These are phyloP conservation scores for Tephrocybe sp. DNA, from an alignment of 768 basidiomycete genomes.

Conservation along the genomic window DNA sequence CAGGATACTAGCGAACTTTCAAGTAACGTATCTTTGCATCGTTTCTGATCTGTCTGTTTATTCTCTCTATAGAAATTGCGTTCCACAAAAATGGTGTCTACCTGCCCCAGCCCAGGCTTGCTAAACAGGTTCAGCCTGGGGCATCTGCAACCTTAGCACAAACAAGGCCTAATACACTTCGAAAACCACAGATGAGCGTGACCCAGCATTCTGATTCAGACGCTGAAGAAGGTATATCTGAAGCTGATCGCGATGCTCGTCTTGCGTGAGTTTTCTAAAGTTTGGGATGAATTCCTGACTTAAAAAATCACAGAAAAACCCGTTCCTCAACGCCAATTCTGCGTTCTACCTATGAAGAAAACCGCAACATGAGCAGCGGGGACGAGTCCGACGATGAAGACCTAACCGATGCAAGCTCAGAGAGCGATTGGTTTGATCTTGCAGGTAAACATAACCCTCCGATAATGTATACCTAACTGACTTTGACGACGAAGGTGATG, in stretches of 20 bases:
- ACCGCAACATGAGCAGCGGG: slow-evolving; percentile 55
- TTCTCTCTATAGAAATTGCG: slow-evolving; percentile 15
- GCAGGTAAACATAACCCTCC: slow-evolving; percentile 29
- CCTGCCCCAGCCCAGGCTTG: slow-evolving; percentile 31
- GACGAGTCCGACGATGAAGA: slow-evolving; percentile 83
- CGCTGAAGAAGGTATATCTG: slow-evolving; percentile 57
- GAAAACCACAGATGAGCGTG: slow-evolving; percentile 15
- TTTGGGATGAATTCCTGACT: not conserved
- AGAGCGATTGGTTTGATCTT: slow-evolving; percentile 45
- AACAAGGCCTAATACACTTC: not conserved
- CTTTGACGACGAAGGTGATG: slow-evolving; percentile 13
- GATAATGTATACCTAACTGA: not conserved
- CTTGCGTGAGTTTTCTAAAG: slow-evolving; percentile 53
- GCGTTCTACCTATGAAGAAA: slow-evolving; percentile 36
- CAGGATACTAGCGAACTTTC: slow-evolving; percentile 11
- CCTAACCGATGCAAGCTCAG: slow-evolving; percentile 53
- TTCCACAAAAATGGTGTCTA: slow-evolving; percentile 51
- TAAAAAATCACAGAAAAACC: slow-evolving; percentile 39
- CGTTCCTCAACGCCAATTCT: slow-evolving; percentile 44
- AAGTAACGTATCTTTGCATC: slow-evolving; percentile 8
- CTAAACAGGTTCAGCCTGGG: not conserved
- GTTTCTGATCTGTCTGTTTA: not conserved
- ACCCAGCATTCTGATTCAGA: slow-evolving; percentile 60
- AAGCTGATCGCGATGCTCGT: slow-evolving; percentile 68
- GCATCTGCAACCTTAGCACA: not conserved